Percentiles rank a stretch among this genome's conserved stretches.
Conservation (phyloP, 2,329 filamentous ascomycete genomes). For the Fusarium bactridioides region DNA sequence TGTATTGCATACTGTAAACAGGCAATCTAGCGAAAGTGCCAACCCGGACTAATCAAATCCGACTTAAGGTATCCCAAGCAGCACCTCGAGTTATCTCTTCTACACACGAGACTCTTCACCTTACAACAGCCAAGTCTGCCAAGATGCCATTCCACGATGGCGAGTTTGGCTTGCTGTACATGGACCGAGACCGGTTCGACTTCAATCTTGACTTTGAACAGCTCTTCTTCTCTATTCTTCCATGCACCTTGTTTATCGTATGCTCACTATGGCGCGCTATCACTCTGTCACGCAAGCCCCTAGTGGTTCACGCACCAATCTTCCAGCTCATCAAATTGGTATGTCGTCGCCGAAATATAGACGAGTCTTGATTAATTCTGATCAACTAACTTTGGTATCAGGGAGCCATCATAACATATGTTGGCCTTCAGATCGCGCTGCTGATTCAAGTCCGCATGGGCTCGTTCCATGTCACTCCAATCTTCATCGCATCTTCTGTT, state of each 20-base stretch:
- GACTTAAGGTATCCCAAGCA: not conserved
- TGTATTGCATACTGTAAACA: not conserved
- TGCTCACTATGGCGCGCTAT: conserved; percentile 45
- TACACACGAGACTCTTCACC: not conserved
- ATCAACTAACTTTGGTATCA: not conserved
- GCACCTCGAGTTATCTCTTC: not conserved
- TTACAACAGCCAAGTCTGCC: not conserved
- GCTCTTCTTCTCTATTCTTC: conserved; percentile 54
- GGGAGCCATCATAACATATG: not conserved
- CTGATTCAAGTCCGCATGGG: not conserved
- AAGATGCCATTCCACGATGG: not conserved
- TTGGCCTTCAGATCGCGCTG: not conserved
- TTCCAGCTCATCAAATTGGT: conserved; percentile 39
- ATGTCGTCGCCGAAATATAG: not conserved
- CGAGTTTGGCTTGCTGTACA: not conserved
- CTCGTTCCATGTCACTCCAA: not conserved
- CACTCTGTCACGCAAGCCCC: conserved; percentile 41
- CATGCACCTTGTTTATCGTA: conserved; percentile 50
- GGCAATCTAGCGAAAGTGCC: not conserved
- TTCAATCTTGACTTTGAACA: conserved; percentile 59
- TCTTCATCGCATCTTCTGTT: conserved; percentile 8
- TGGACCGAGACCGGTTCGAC: conserved; percentile 54
- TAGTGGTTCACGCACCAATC: conserved; percentile 45
- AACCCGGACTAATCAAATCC: not conserved
- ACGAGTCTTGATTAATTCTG: not conserved